Evolutionary conservation across 1,284 basidiomycete genomes (phyloP).

Genomic region (Trametes pubescens): DNA sequence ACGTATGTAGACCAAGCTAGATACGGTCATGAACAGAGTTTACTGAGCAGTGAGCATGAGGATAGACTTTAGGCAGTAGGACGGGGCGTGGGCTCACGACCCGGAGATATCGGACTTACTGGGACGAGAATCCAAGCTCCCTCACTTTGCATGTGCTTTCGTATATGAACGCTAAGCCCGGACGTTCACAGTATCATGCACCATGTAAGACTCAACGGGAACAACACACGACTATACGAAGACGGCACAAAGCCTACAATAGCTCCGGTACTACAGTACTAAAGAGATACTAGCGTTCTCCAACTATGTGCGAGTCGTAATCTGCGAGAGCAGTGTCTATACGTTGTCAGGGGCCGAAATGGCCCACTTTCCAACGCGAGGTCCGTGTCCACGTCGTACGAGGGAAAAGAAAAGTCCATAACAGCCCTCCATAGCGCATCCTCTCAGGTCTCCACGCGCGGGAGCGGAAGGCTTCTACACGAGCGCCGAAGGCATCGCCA

Average conservation of each 20-base stretch:
- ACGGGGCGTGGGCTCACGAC: background rate
- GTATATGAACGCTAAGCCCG: no score
- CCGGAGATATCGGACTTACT: background rate
- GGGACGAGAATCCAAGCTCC: background rate
- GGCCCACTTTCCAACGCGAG: background rate
- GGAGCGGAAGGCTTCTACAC: no score
- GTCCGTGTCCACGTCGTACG: background rate
- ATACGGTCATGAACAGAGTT: no score
- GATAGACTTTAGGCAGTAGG: no score
- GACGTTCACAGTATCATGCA: no score
- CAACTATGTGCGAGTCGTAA: background rate
- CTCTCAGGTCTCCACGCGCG: background rate
- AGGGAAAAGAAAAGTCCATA: background rate
- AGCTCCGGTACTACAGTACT: background rate
- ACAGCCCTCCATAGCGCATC: background rate
- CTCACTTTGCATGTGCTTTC: no score
- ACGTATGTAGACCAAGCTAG: no score
- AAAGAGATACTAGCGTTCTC: background rate
- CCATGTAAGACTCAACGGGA: no score
- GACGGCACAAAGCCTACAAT: background rate
- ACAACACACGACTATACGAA: no score
- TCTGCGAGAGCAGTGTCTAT: background rate
- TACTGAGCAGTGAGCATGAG: no score
- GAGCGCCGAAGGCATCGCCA: background rate
- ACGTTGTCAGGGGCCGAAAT: background rate